These are phyloP conservation scores for Lepraria neglecta DNA, from an alignment of 495 filamentous ascomycete species.

Conservation along the genomic window DNA sequence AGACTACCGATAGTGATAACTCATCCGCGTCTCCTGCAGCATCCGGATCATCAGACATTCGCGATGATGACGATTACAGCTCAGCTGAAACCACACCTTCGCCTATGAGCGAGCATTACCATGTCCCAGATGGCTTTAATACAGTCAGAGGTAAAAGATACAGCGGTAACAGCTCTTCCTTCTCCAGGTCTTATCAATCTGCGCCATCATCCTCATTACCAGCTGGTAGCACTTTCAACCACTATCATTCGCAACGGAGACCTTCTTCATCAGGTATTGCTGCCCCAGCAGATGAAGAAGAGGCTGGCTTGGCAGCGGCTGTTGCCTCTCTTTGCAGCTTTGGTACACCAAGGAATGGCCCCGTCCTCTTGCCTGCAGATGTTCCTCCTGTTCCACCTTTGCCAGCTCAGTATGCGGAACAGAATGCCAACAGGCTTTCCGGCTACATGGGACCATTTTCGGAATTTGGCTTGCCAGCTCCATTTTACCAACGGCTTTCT, in stretches of 20 bases:
- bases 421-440: constrained; percentile 37
- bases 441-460: constrained; percentile 36
- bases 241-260: constrained; percentile 51
- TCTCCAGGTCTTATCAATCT: constrained; percentile 83
- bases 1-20: constrained; percentile 66
- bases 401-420: constrained; percentile 59
- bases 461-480: constrained; percentile 47
- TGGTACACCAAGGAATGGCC: constrained; percentile 66
- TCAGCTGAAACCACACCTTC: constrained; percentile 53
- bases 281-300: constrained; percentile 64
- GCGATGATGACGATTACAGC: constrained; percentile 53
- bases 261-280: constrained; percentile 56
- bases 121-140: constrained; percentile 43
- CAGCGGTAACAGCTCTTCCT: constrained; percentile 59
- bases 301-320: constrained; percentile 75
- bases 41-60: constrained; percentile 68
- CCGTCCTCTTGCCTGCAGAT: constrained; percentile 64
- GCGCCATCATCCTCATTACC: constrained; percentile 50
- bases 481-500: constrained; percentile 32
- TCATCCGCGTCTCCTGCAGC: constrained; percentile 76
- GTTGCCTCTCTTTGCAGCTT: constrained; percentile 85
- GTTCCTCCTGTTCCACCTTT: constrained; percentile 82
- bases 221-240: constrained; percentile 38
- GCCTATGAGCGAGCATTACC: constrained; percentile 44
- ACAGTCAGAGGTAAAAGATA: constrained; percentile 50